These are phyloP conservation scores for Styphnolobium japonicum DNA, from an alignment of 306 rosid genomes.

Conservation along the genomic window DNA sequence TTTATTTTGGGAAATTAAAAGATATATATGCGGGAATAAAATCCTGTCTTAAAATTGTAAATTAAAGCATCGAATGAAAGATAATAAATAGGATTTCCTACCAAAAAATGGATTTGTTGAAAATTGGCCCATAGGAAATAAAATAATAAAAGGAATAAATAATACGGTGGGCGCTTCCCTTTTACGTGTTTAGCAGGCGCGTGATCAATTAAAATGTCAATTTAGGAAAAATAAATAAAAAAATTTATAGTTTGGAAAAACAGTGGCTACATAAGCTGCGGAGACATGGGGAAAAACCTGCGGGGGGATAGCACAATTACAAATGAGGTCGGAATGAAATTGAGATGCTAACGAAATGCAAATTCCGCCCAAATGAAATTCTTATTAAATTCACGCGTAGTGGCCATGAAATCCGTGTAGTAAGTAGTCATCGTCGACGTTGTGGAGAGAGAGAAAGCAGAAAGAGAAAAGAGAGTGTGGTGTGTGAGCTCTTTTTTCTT, in stretches of 20 bases:
- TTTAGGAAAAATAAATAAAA: not conserved
- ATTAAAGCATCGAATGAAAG: not conserved
- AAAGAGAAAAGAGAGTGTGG: slow-evolving; percentile 11
- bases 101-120: not conserved
- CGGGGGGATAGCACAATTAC: not conserved
- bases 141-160: not conserved
- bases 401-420: slow-evolving; percentile 79
- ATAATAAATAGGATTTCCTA: not conserved
- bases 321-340: slow-evolving; percentile 98
- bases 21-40: not conserved
- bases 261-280: slow-evolving; percentile 34
- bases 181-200: not conserved
- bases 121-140: slow-evolving; percentile 1
- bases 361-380: slow-evolving; percentile 48
- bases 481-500: not conserved
- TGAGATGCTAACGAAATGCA: slow-evolving; percentile 69
- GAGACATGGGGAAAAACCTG: slow-evolving; percentile 8
- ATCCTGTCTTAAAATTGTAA: not conserved
- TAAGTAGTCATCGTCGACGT: slow-evolving; percentile 49
- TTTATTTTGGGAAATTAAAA: not conserved
- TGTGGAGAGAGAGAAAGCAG: slow-evolving; percentile 28
- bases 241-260: not conserved
- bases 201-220: not conserved
- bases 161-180: slow-evolving; percentile 1
- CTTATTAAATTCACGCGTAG: slow-evolving; percentile 83